A percentile compares a stretch with the other conserved stretches of the same genome.
These are phyloP conservation scores for Echites panduratus DNA, from an alignment of 257 asterid species.

Conservation along the genomic window DNA sequence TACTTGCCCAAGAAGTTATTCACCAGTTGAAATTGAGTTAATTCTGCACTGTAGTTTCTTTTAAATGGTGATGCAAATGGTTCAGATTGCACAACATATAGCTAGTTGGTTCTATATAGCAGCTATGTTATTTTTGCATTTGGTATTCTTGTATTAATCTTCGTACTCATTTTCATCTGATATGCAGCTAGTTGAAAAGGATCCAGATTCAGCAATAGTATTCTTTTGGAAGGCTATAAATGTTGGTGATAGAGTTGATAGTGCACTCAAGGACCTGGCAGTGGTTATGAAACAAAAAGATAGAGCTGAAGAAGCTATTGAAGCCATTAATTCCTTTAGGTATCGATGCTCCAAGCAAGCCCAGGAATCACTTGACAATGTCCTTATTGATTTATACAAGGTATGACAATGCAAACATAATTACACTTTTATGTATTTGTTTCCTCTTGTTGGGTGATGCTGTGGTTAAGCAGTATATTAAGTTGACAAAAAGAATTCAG, in stretches of 20 bases:
- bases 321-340: slow-evolving; percentile 67
- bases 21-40: not conserved
- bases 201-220: slow-evolving; percentile 62
- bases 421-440: not conserved
- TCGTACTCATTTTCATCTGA: slow-evolving; percentile 9
- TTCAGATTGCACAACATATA: not conserved
- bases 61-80: not conserved
- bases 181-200: slow-evolving; percentile 68
- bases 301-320: slow-evolving; percentile 83
- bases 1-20: not conserved
- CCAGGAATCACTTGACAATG: slow-evolving; percentile 85
- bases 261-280: slow-evolving; percentile 94
- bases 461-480: not conserved
- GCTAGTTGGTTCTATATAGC: not conserved
- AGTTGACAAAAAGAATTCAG: not conserved
- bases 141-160: slow-evolving; percentile 5
- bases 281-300: slow-evolving; percentile 87
- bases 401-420: slow-evolving; percentile 18
- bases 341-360: slow-evolving; percentile 73
- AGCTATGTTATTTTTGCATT: not conserved
- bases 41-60: not conserved
- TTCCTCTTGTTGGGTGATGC: not conserved
- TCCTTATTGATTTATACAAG: slow-evolving; percentile 84
- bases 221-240: slow-evolving; percentile 83
- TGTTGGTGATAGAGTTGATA: slow-evolving; percentile 77